Conservation (phyloP, 345 rosid species). For the Limnanthes douglasii region DNA sequence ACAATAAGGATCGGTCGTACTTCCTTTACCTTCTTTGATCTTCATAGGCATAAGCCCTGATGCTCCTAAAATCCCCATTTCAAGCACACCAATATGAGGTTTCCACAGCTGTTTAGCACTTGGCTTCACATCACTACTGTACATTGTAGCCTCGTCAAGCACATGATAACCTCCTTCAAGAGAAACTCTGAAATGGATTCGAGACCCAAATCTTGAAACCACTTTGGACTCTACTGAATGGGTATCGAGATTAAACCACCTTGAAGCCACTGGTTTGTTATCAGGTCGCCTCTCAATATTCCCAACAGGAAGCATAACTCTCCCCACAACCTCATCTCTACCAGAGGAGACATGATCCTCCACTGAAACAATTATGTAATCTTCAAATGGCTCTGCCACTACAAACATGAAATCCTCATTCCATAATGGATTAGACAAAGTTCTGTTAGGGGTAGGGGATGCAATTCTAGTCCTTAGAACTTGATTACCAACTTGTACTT, state of each 20-base stretch:
- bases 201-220: slow-evolving; percentile 31
- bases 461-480: slow-evolving; percentile 33
- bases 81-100: slow-evolving; percentile 56
- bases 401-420: slow-evolving; percentile 62
- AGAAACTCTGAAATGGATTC: slow-evolving; percentile 43
- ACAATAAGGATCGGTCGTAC: slow-evolving; percentile 48
- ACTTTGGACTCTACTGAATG: slow-evolving; percentile 17
- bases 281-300: slow-evolving; percentile 30
- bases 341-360: slow-evolving; percentile 42
- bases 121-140: slow-evolving; percentile 46
- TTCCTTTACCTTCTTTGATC: slow-evolving; percentile 30
- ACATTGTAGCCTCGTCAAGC: slow-evolving; percentile 47
- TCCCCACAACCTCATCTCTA: slow-evolving; percentile 31
- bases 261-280: slow-evolving; percentile 34
- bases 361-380: slow-evolving; percentile 28
- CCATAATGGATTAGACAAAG: slow-evolving; percentile 51
- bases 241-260: slow-evolving; percentile 56
- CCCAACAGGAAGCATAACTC: slow-evolving; percentile 31
- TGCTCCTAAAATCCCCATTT: slow-evolving; percentile 64
- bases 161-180: slow-evolving; percentile 71
- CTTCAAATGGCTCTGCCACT: slow-evolving; percentile 65
- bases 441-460: slow-evolving; percentile 18
- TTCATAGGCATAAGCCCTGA: slow-evolving; percentile 46
- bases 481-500: slow-evolving; percentile 57
- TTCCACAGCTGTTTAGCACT: slow-evolving; percentile 52